These are phyloP conservation scores for Ceratopteris richardii DNA, from an alignment of 75 land plant species.

Conservation along the genomic window DNA sequence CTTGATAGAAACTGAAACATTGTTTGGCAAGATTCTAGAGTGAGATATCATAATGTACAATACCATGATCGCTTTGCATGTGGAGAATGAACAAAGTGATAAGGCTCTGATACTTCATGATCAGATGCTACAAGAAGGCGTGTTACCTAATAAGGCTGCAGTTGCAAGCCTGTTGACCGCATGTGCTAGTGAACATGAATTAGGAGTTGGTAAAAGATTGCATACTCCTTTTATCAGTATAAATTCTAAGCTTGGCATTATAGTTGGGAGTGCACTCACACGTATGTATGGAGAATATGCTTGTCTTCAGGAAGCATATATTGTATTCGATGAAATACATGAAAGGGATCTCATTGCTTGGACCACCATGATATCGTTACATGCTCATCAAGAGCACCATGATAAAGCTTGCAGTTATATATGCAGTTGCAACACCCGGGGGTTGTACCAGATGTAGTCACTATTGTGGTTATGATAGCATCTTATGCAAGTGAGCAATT, in stretches of 20 bases:
- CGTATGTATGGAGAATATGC: conserved; percentile 13
- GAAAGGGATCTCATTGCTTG: conserved; percentile 7
- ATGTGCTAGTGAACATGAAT: not conserved
- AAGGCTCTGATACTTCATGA: not conserved
- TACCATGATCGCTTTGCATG: conserved; percentile 1
- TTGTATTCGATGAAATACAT: conserved; percentile 7
- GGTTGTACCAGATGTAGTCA: conserved; percentile 2
- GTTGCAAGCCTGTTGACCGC: not conserved
- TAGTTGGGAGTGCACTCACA: conserved; percentile 9
- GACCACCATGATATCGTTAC: conserved; percentile 9
- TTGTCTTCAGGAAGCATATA: not conserved
- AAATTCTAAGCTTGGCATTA: not conserved
- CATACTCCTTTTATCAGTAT: not conserved
- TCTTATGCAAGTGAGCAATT: not conserved
- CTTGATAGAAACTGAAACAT: not conserved
- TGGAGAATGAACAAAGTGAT: conserved; percentile 1
- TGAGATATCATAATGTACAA: conserved; percentile 8
- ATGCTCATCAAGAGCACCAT: conserved; percentile 2
- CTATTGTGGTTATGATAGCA: not conserved
- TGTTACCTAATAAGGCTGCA: not conserved
- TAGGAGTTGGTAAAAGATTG: not conserved
- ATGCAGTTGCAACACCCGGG: conserved; percentile 6
- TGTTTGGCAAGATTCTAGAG: conserved; percentile 3
- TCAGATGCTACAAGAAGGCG: conserved; percentile 9
- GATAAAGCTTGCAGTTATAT: conserved; percentile 5